Evolutionary conservation across 257 asterid species (phyloP), one percentile per base, ranked within the genome.

Genomic region (Forsythia viridissima): DNA sequence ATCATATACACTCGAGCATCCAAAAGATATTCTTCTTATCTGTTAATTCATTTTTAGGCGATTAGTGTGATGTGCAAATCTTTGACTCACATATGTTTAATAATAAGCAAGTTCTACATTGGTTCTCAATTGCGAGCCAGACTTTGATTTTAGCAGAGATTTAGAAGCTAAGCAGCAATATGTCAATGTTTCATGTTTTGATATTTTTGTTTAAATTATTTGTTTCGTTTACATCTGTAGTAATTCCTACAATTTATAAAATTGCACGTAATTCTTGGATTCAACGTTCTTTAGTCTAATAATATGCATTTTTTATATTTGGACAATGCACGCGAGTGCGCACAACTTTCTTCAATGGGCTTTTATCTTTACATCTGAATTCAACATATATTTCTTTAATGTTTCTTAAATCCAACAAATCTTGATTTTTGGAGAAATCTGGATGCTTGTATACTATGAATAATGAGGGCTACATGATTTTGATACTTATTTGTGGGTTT

Each of bases 111-210:
- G 90, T 94, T 77, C 99, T 83, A 97, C 98, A 5, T 88, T 94
- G 88, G 95, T 94, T 86, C 98, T 94, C 6, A 96, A 94, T 86
- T 94, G 99, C 68, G 98, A 95, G 82, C 98, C 97, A 9, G 96
- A 95, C 82, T 89, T 93, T 71, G 99, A 93, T 82, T 94, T 91
- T 74, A 91, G 80, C 92, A 91, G 84, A 83, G 99, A 94, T 75
- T 73, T 90, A 37, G 94, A 93, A 77, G 98, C 99, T 48, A 94
- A 94, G 90, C 81, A 82, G 71, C 93, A 90, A 98, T 94, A 91
- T 51, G 98, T 85, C 78, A 4, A 74, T 37, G 52, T 77, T 41
- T 51, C 71, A 82, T 77, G 73, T 40, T n/a, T 77, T 61, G 2
- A 8, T 43, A 0, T 43, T 43, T 78, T 12, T 69, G 44, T 30